Conservation (phyloP, 2,329 filamentous ascomycete genomes). For the Arthrobotrys musiformis region DNA sequence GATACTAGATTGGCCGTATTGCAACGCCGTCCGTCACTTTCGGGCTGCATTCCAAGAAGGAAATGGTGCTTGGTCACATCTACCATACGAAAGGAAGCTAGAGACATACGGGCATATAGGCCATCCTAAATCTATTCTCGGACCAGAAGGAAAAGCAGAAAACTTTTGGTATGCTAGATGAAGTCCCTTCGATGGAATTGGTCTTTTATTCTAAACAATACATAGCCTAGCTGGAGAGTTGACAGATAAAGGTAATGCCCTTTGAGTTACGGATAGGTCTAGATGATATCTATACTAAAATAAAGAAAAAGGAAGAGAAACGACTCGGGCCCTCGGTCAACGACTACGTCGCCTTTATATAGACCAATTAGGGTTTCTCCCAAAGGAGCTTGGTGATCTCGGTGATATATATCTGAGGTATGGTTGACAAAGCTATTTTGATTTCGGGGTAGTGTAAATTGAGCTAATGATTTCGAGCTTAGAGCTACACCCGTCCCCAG, state of each 20-base stretch:
- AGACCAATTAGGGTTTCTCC: constrained; percentile 78
- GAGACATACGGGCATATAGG: constrained; percentile 82
- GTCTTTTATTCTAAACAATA: background rate
- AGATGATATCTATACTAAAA: background rate
- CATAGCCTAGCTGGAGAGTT: constrained; percentile 71
- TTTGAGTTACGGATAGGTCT: background rate
- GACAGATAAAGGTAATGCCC: constrained; percentile 68
- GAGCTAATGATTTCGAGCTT: background rate
- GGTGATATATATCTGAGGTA: constrained; percentile 74
- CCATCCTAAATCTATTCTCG: constrained; percentile 75
- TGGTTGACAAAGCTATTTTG: background rate
- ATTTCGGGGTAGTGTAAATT: background rate
- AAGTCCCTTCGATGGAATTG: background rate
- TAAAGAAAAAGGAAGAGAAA: constrained; percentile 71
- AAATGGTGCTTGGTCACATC: constrained; percentile 69
- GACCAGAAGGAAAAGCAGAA: constrained; percentile 77
- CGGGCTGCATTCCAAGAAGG: constrained; percentile 70
- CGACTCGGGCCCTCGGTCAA: constrained; percentile 75
- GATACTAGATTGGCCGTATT: constrained; percentile 83
- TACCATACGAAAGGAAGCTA: constrained; percentile 76
- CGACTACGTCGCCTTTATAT: constrained; percentile 78
- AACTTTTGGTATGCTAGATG: constrained; percentile 74
- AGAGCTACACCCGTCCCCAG: constrained; percentile 76
- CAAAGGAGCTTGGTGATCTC: constrained; percentile 67
- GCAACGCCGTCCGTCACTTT: constrained; percentile 78